A percentile compares a stretch with the other conserved stretches of the same genome.
Evolutionary conservation across 257 asterid genomes (phyloP).

Genomic region (Fraxinus excelsior): DNA sequence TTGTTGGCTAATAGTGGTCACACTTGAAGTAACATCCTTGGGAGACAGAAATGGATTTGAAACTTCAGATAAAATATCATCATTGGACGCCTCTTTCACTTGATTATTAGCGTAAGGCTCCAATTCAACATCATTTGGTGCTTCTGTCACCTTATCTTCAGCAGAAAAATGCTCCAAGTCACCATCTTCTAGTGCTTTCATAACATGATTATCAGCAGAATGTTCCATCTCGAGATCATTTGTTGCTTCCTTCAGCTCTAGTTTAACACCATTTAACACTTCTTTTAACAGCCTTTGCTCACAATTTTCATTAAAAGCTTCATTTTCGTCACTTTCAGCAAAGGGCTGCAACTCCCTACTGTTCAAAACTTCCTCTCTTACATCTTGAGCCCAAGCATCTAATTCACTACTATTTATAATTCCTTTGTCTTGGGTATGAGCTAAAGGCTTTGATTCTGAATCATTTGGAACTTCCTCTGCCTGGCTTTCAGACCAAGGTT

Average conservation of each 20-base stretch:
- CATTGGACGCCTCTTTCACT: conserved; percentile 71
- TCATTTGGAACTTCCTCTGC: conserved; percentile 47
- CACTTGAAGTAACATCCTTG: conserved; percentile 55
- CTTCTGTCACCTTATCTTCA: conserved; percentile 35
- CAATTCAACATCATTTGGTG: conserved; percentile 31
- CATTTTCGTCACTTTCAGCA: conserved; percentile 21
- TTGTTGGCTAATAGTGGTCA: conserved; percentile 51
- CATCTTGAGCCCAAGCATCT: conserved; percentile 24
- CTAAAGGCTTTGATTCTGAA: conserved; percentile 27
- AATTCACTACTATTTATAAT: conserved; percentile 18
- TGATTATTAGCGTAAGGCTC: conserved; percentile 38
- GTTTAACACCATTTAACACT: conserved; percentile 32
- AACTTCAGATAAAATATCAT: conserved; percentile 84
- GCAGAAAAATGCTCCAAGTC: conserved; percentile 27
- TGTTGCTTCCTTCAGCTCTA: conserved; percentile 29
- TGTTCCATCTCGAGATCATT: conserved; percentile 26
- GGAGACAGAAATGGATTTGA: conserved; percentile 78
- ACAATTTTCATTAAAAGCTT: conserved; percentile 22
- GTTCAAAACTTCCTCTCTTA: conserved; percentile 23
- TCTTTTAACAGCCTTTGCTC: conserved; percentile 25
- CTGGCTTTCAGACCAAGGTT: conserved; percentile 25
- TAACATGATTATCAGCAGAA: conserved; percentile 29
- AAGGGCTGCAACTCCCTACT: conserved; percentile 29
- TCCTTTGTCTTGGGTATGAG: conserved; percentile 28
- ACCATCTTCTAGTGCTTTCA: conserved; percentile 24